phyloP scores from a whole-genome alignment of 352 stramenopile genomes.

The Phytophthora sansomeana region DNA sequence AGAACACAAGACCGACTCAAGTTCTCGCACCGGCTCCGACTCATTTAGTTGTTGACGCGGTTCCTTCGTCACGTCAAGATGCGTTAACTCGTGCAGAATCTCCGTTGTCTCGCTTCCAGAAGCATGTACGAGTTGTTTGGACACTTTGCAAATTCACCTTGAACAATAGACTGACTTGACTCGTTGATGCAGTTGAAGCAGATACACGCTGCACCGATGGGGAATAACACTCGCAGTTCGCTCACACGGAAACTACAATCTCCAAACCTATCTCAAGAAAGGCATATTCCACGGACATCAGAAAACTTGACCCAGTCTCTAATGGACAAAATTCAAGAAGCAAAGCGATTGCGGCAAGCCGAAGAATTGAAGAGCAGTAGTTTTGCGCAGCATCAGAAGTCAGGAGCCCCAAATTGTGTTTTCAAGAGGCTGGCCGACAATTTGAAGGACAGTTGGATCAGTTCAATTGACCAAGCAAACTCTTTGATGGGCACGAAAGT shows the following conservation, averaged over 20 bases:
- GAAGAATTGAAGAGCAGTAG: not conserved
- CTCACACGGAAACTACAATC: not conserved
- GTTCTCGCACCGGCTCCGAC: not conserved
- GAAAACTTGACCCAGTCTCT: constrained; percentile 36
- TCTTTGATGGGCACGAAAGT: not conserved
- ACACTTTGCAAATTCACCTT: not conserved
- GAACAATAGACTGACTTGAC: constrained; percentile 8
- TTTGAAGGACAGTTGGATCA: not conserved
- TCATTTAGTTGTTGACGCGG: not conserved
- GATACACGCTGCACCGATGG: not conserved
- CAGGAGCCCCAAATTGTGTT: not conserved
- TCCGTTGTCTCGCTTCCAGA: constrained; percentile 55
- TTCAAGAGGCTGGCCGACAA: constrained; percentile 2
- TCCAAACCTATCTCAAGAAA: not conserved
- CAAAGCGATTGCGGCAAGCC: constrained; percentile 34
- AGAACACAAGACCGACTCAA: not conserved
- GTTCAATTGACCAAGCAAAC: not conserved
- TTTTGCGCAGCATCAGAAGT: not conserved
- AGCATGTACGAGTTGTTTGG: constrained; percentile 34
- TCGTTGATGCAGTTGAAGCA: constrained; percentile 24
- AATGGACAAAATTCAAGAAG: constrained; percentile 49
- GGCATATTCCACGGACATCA: not conserved
- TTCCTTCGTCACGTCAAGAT: not conserved
- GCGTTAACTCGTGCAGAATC: constrained; percentile 26
- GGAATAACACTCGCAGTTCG: not conserved